Percentiles rank a stretch among this genome's conserved stretches.
Evolutionary conservation across 1,284 basidiomycete genomes (phyloP).

Genomic region (Microbotryum violaceum): DNA sequence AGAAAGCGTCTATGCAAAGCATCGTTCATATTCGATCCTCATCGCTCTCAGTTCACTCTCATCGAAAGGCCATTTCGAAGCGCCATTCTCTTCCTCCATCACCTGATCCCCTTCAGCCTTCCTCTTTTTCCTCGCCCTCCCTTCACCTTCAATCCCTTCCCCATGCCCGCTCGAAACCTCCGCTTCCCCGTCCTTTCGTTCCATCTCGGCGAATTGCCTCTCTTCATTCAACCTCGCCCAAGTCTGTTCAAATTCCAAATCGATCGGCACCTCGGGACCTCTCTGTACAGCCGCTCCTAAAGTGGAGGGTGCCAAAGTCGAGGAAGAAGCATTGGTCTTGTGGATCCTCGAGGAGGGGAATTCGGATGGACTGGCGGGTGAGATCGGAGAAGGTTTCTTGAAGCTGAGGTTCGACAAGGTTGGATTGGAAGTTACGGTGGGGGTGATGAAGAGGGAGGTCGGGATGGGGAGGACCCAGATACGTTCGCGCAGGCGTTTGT

Average conservation of each 20-base stretch:
- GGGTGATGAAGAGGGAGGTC: constrained; percentile 40
- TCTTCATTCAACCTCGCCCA: background rate
- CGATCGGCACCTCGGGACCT: too few species aligned
- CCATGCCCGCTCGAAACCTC: background rate
- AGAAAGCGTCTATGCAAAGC: too few species aligned
- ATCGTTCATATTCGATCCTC: too few species aligned
- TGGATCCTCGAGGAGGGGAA: background rate
- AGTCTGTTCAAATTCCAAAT: background rate
- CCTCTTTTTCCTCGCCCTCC: too few species aligned
- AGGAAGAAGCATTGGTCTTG: too few species aligned
- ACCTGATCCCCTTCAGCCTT: too few species aligned
- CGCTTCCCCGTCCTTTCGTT: background rate
- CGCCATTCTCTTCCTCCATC: too few species aligned
- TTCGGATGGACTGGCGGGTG: constrained; percentile 35
- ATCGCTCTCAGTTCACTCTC: too few species aligned
- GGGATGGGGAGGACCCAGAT: constrained; percentile 77
- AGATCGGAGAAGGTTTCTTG: constrained; percentile 28
- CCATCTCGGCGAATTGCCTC: background rate
- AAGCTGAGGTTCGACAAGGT: constrained; percentile 36
- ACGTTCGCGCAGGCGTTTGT: constrained; percentile 83
- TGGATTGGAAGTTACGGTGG: constrained; percentile 24
- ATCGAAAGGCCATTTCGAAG: too few species aligned
- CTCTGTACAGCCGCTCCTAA: too few species aligned
- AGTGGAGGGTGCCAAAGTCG: too few species aligned
- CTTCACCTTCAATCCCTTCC: too few species aligned